Percentiles rank a stretch among this genome's conserved stretches.
Evolutionary conservation across 768 basidiomycete species (phyloP).

Genomic region (Cytidiella melzeri): DNA sequence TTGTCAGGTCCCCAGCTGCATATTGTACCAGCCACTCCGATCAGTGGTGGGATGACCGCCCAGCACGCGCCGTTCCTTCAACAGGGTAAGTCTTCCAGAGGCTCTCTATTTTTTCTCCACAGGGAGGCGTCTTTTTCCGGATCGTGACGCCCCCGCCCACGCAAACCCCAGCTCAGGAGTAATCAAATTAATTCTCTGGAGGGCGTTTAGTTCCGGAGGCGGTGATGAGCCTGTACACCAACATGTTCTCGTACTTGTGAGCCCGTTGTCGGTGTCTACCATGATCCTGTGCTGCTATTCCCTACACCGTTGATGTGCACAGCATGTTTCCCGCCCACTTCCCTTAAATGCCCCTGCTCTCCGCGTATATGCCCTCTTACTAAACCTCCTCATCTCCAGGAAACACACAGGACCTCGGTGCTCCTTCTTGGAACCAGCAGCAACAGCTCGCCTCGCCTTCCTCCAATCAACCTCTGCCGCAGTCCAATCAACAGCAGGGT

Average conservation of each 20-base stretch:
- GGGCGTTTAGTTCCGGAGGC: not conserved
- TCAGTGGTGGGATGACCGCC: slow-evolving; percentile 51
- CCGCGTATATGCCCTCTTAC: not conserved
- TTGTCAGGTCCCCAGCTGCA: slow-evolving; percentile 58
- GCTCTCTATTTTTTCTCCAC: not conserved
- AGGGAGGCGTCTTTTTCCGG: not conserved
- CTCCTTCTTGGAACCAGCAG: slow-evolving; percentile 10
- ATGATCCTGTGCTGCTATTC: not conserved
- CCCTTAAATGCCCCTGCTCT: not conserved
- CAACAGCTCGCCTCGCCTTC: slow-evolving; percentile 4
- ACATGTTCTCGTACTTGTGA: not conserved
- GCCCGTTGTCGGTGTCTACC: not conserved
- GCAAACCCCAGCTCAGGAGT: not conserved
- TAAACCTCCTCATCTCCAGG: slow-evolving; percentile 2
- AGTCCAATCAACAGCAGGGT: slow-evolving; percentile 13
- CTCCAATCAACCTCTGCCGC: slow-evolving; percentile 6
- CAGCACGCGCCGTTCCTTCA: slow-evolving; percentile 48
- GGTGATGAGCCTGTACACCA: not conserved
- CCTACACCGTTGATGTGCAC: not conserved
- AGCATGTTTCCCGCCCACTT: not conserved
- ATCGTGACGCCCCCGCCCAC: not conserved
- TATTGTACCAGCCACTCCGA: slow-evolving; percentile 79
- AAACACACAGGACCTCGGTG: slow-evolving; percentile 2
- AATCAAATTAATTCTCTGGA: not conserved
- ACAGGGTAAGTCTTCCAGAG: slow-evolving; percentile 38